Evolutionary conservation across 257 asterid species (phyloP).

Genomic region (Solanum megistacrolobum): DNA sequence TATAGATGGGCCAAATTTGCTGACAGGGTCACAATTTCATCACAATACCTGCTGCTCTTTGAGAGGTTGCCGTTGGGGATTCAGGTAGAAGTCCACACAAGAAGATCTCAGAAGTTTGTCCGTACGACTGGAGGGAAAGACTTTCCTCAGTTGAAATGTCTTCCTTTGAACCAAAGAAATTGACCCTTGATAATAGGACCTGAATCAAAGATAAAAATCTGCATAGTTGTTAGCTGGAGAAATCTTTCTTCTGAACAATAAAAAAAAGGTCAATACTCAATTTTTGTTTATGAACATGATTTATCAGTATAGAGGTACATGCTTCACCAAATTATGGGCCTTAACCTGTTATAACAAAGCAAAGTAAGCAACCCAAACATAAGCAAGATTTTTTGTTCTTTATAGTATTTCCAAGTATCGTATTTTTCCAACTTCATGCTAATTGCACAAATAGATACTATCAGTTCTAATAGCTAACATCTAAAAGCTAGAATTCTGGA

Average conservation of each 20-base stretch:
- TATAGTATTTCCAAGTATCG: not conserved
- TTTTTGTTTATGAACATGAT: not conserved
- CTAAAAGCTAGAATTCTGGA: not conserved
- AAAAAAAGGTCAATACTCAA: not conserved
- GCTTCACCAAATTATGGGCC: not conserved
- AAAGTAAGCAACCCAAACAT: not conserved
- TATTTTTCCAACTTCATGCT: not conserved
- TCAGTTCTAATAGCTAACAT: not conserved
- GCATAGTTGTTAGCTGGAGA: not conserved
- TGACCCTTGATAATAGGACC: slow-evolving; percentile 53
- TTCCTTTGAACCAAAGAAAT: slow-evolving; percentile 27
- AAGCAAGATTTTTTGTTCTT: not conserved
- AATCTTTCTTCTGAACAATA: not conserved
- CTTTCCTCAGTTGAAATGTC: slow-evolving; percentile 23
- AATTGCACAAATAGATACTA: not conserved
- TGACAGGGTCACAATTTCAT: not conserved
- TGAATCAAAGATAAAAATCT: slow-evolving; percentile 3
- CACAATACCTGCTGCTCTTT: slow-evolving; percentile 37
- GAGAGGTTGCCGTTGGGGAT: slow-evolving; percentile 28
- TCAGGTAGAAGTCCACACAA: slow-evolving; percentile 52
- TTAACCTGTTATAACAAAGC: not conserved
- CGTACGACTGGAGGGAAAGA: slow-evolving; percentile 44
- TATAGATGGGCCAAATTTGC: not conserved
- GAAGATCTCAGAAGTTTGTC: slow-evolving; percentile 45
- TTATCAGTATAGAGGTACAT: not conserved